Base-by-base conservation (phyloP, 495 filamentous ascomycete genomes). In the Parathielavia hyrcaniae region DNA sequence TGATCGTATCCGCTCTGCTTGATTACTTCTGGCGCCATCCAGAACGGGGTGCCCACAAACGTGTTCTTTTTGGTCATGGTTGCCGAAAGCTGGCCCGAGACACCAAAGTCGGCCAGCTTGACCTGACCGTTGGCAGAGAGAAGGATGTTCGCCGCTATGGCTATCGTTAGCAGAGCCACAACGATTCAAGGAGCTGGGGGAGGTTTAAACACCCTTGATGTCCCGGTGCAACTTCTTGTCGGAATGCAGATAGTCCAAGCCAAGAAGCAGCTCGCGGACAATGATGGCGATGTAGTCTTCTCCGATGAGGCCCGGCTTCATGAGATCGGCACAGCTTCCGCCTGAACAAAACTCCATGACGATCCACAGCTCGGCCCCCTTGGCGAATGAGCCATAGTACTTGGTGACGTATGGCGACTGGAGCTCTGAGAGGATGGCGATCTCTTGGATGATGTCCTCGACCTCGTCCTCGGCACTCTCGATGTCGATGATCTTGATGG, bases 51-150 rank as follows among this genome's bases (percentile, higher is more conserved):
- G 14, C 93, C 93, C 22, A 98, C 93, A 68, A 98, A 98, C 0
- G 93, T 98, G 67, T 97, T 98, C 72, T 96, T 96, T 75, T 97
- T 96, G 23, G 95, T 96, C 89, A 97, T 97, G n/a, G 93, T 97
- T 2, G 90, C 90, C 22, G 92, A 91, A n/a, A 98, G 78, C 67
- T 98, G 93, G 14, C 92, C 91, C 22, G 92, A 96, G 16, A 98
- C 93, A 45, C 93, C 93, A 73, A 98, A 98, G 72, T 98, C 93
- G 10, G 93, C 93, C 57, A 98, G 76, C 70, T 98, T 98, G 55
- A 98, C 93, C 71, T 97, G 90, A 5, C 93, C 95, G 65, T 86
- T 91, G 30, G 89, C 81, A 30, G 86, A 85, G 8, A 98, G 79
- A 32, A 97, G 79, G 38, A 97, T 81, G 66, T 97, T 97, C 44